phyloP scores from a whole-genome alignment of 495 filamentous ascomycete genomes.

The Penicillium lividum region DNA sequence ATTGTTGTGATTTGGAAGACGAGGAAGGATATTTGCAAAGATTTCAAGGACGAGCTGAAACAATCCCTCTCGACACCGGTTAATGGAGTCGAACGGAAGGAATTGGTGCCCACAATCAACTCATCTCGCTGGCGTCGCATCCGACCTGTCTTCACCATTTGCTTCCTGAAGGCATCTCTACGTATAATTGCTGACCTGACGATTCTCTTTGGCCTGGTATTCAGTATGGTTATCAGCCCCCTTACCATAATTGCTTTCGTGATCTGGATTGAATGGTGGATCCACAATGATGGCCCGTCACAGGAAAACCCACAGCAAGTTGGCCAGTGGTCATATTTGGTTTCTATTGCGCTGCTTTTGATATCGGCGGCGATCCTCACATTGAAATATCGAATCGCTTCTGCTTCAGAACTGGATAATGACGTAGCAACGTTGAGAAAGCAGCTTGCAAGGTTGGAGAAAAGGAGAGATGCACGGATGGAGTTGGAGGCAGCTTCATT shows the following conservation, averaged over 20 bases:
- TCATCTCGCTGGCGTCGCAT: slow-evolving; percentile 3
- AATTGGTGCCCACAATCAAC: neutral
- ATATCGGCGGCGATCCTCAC: slow-evolving; percentile 31
- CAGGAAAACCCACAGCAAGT: slow-evolving; percentile 35
- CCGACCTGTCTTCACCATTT: slow-evolving; percentile 13
- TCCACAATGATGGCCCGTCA: slow-evolving; percentile 33
- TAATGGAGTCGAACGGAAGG: neutral
- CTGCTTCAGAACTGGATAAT: slow-evolving; percentile 26
- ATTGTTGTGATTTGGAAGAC: slow-evolving; percentile 29
- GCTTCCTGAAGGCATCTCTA: slow-evolving; percentile 15
- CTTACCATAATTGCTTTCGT: slow-evolving; percentile 37
- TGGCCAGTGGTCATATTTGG: slow-evolving; percentile 36
- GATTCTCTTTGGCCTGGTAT: slow-evolving; percentile 25
- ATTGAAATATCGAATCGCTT: slow-evolving; percentile 31
- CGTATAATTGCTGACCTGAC: slow-evolving; percentile 18
- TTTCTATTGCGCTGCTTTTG: slow-evolving; percentile 29
- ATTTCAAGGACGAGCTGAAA: slow-evolving; percentile 24
- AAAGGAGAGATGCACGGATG: slow-evolving; percentile 12
- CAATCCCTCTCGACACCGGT: neutral
- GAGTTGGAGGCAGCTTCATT: neutral
- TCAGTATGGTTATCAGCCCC: slow-evolving; percentile 39
- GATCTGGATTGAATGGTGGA: slow-evolving; percentile 36
- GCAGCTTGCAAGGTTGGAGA: slow-evolving; percentile 21
- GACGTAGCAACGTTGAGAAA: slow-evolving; percentile 22
- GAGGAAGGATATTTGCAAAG: slow-evolving; percentile 20